phyloP scores from a whole-genome alignment of 225 moss, liverwort and hornwort species.

The Marchantia paleacea region DNA sequence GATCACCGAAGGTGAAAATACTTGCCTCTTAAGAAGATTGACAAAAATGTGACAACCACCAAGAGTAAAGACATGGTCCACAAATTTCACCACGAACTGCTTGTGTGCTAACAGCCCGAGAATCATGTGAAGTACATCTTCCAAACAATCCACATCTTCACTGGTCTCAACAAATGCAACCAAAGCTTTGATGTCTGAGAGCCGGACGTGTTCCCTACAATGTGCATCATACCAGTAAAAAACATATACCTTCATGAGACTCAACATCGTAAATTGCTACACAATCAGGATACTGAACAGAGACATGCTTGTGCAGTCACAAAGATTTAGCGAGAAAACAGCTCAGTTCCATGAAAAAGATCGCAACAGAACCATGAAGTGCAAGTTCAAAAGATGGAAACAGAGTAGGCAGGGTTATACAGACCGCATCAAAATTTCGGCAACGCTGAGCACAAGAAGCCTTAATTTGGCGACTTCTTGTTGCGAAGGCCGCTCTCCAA shows the following conservation, averaged over 20 bases:
- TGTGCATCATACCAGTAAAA: conserved; percentile 13
- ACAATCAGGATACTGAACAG: background rate
- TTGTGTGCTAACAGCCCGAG: conserved; percentile 58
- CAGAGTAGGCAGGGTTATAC: background rate
- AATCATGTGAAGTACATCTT: conserved; percentile 67
- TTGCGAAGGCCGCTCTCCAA: conserved; percentile 62
- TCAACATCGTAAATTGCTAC: background rate
- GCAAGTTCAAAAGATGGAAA: background rate
- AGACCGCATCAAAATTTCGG: conserved; percentile 64
- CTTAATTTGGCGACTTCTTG: conserved; percentile 59
- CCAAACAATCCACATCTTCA: conserved; percentile 66
- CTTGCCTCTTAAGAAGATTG: conserved; percentile 61
- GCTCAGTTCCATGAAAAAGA: background rate
- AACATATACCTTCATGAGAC: background rate
- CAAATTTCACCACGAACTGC: conserved; percentile 55
- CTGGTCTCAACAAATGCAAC: conserved; percentile 64
- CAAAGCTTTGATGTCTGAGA: conserved; percentile 56
- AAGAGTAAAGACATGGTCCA: conserved; percentile 61
- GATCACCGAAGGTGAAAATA: background rate
- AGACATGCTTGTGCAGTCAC: background rate
- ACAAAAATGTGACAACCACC: conserved; percentile 62
- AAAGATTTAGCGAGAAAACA: background rate
- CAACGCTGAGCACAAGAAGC: conserved; percentile 62
- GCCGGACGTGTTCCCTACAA: conserved; percentile 51
- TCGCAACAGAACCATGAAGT: background rate